Conservation (phyloP, 2,329 filamentous ascomycete genomes). For the Fusarium neocosmosporiellum region DNA sequence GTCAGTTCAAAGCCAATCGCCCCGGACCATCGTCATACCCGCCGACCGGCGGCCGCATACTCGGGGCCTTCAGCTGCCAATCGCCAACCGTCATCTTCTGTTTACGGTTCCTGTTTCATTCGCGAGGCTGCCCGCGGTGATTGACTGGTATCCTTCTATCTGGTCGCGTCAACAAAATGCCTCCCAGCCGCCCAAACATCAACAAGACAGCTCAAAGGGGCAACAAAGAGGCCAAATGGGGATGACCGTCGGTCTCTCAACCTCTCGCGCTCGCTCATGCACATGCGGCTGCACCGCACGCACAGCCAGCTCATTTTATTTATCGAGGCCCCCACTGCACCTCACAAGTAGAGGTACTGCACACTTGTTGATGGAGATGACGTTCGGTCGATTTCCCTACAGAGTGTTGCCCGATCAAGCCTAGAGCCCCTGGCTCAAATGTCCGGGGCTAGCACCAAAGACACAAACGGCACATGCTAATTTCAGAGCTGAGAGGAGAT, state of each 20-base stretch:
- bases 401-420: conserved; percentile 30
- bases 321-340: conserved; percentile 14
- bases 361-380: conserved; percentile 18
- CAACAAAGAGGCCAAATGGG: conserved; percentile 18
- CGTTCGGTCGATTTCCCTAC: conserved; percentile 14
- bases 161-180: neutral
- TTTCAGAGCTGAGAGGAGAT: conserved; percentile 30
- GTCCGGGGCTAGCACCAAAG: conserved; percentile 10
- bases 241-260: conserved; percentile 12
- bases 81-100: conserved; percentile 5
- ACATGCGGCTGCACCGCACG: conserved; percentile 21
- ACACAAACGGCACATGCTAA: conserved; percentile 24
- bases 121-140: neutral
- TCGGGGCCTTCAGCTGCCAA: neutral
- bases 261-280: conserved; percentile 13
- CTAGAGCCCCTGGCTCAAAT: conserved; percentile 22
- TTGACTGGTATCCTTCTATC: conserved; percentile 3
- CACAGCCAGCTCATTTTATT: conserved; percentile 40
- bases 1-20: conserved; percentile 30
- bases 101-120: conserved; percentile 1
- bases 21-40: conserved; percentile 16
- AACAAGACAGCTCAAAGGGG: conserved; percentile 8
- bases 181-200: neutral
- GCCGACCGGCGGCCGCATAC: conserved; percentile 22
- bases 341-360: conserved; percentile 18